Evolutionary conservation across 2,329 filamentous ascomycete species (phyloP), one percentile per base, ranked within the genome.

Genomic region (Leptographium procerum): DNA sequence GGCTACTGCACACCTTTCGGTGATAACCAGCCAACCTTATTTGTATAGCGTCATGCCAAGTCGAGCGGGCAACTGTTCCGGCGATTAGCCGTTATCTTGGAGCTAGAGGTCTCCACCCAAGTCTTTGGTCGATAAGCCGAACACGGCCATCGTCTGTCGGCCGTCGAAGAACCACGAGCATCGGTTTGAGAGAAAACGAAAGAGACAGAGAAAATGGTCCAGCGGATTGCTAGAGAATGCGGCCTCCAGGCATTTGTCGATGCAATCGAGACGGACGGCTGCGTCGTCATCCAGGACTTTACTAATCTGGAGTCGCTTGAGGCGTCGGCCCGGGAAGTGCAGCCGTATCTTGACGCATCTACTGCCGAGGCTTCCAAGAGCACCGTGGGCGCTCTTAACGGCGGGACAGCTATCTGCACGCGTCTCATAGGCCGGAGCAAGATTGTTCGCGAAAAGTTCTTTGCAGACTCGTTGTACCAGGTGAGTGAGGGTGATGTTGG

Each of bases 361-460:
- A 29, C 31, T 9, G 47, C 33, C 1, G 47, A 24, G 22, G 34
- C 52, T 5, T 5, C 40, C 14, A 53, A 53, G 51, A 58, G 57
- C 52, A 58, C 57, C 1, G 57, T 58, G 29, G 57, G 57, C 11
- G 57, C 57, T 2, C 57, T 58, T 11, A 58, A 58, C 33, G 57
- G 57, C 29, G 57, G 57, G 4, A 58, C 57, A 24, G 51, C 57
- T 3, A 51, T 34, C 5, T 58, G 57, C 57, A 58, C 57, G 31
- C 51, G 57, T 3, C 52, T 58, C 8, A 24, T 58, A 14, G 57
- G 57, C 9, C 57, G 57, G 29, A 58, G 57, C 52, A 11, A 40
- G 52, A 58, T 52, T 13, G 57, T 58, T 7, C 57, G 57, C 28
- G 57, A 58, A 14, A 48, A 19, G 52, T 58, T 58, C 43, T 58